Evolutionary conservation across 2,329 filamentous ascomycete species (phyloP), one percentile per base, ranked within the genome.

Genomic region (Penicillium nordicum): DNA sequence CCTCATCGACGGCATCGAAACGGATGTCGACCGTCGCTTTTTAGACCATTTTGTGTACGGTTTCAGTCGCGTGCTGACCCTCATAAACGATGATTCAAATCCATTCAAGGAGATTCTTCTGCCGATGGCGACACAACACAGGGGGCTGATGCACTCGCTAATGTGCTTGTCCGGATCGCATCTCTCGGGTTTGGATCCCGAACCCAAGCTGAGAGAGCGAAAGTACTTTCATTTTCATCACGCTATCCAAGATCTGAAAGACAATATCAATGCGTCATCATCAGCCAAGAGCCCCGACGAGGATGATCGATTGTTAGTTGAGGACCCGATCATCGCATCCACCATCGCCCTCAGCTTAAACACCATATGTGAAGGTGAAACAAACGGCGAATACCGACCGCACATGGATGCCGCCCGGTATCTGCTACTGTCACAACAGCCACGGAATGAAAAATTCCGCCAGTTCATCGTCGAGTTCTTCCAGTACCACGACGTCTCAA

Each of bases 81-180:
- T 96, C 18, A 89, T 93, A 67, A 87, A 88, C 48, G 89, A 92
- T 69, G 82, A 87, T 58, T 86, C 86, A 57, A 96, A 95, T 64
- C 90, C 90, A 1, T 96, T 96, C 76, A 90, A 90, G 68, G 88
- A 91, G 62, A 87, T 94, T 63, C 78, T 96, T 36, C 79, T 96
- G 3, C 89, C 90, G 1, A 88, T 95, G 77, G 91, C 92, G 3
- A 85, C 89, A 41, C 81, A 87, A 58, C 88, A 96, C 69, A 82
- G 86, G 59, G 90, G 90, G 12, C 79, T 96, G 50, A 96, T 96
- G 91, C 92, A 96, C 71, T 94, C 91, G 11, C 85, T 96, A 48
- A 81, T 96, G 51, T 91, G 89, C 43, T 80, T 96, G 9, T 89
- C 91, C 37, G 89, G 89, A 64, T 91, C 87, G 58, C 91, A 96